These are phyloP conservation scores for Saururus chinensis DNA, from an alignment of 164 flowering plant species.

Conservation along the genomic window DNA sequence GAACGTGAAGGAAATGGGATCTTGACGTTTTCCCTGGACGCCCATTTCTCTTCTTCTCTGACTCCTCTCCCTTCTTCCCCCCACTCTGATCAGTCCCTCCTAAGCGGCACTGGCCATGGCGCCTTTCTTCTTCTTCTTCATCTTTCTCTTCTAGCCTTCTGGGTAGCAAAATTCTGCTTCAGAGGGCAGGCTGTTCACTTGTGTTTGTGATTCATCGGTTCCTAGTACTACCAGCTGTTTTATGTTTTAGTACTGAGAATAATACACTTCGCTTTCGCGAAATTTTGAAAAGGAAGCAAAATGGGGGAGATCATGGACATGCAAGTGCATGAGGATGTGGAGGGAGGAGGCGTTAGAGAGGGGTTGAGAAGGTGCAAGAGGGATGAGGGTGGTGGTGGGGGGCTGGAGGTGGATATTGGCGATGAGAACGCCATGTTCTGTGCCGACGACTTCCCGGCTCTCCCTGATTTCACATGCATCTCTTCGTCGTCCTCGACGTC, in stretches of 20 bases:
- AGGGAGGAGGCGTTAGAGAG: not conserved
- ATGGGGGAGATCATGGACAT: not conserved
- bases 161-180: too few species aligned
- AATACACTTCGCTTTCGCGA: too few species aligned
- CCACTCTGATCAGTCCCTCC: too few species aligned
- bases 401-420: slow-evolving; percentile 17
- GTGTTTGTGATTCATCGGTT: too few species aligned
- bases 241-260: too few species aligned
- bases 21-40: slow-evolving; percentile 1
- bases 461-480: slow-evolving; percentile 84
- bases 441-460: slow-evolving; percentile 44
- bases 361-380: not conserved
- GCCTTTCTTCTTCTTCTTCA: too few species aligned
- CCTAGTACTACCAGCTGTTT: too few species aligned
- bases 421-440: slow-evolving; percentile 35
- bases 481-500: slow-evolving; percentile 63
- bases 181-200: too few species aligned
- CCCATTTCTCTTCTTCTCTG: not conserved
- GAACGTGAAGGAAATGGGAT: slow-evolving; percentile 1
- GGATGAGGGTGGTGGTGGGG: slow-evolving; percentile 2
- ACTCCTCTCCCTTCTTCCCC: not conserved
- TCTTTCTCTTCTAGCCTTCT: too few species aligned
- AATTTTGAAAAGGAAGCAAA: too few species aligned
- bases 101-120: too few species aligned
- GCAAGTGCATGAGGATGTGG: slow-evolving; percentile 1